A percentile compares a stretch with the other conserved stretches of the same genome.
phyloP scores from a whole-genome alignment of 345 rosid species.

The Pistacia vera region DNA sequence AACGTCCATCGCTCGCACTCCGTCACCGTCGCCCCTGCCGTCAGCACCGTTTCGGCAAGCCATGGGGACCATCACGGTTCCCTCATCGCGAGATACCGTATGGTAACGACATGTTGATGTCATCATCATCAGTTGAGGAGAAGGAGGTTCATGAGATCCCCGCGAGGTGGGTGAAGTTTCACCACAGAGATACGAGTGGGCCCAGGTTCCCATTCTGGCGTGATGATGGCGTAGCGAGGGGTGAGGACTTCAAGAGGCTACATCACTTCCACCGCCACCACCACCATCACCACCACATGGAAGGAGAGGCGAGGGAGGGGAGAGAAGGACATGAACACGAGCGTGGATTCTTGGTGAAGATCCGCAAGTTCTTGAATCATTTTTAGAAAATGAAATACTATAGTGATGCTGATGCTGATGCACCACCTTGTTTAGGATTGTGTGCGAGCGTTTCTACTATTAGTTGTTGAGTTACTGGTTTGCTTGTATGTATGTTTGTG shows the following conservation, averaged over 20 bases:
- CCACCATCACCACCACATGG: conserved; percentile 23
- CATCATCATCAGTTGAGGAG: not conserved
- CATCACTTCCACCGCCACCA: conserved; percentile 20
- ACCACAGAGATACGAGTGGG: conserved; percentile 13
- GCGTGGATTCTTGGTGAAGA: conserved; percentile 29
- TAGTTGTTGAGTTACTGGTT: not conserved
- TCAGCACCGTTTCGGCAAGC: conserved; percentile 26
- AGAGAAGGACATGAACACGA: conserved; percentile 9
- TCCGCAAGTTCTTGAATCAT: conserved; percentile 48
- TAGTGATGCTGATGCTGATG: not conserved
- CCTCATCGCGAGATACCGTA: conserved; percentile 20
- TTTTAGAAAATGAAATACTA: conserved; percentile 21
- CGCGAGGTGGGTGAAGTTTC: conserved; percentile 33
- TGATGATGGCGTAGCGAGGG: conserved; percentile 17
- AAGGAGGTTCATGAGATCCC: conserved; percentile 12
- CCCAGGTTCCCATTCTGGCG: conserved; percentile 20
- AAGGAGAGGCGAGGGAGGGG: conserved; percentile 18
- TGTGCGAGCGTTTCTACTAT: not conserved
- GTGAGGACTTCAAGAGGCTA: conserved; percentile 12
- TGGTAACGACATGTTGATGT: conserved; percentile 40
- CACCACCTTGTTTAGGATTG: not conserved
- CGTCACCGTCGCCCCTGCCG: conserved; percentile 42
- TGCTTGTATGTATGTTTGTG: not conserved
- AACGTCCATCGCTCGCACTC: conserved; percentile 29
- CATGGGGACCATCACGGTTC: conserved; percentile 18